Evolutionary conservation across 1,284 basidiomycete species (phyloP).

Genomic region (Boletus nobilissimus): DNA sequence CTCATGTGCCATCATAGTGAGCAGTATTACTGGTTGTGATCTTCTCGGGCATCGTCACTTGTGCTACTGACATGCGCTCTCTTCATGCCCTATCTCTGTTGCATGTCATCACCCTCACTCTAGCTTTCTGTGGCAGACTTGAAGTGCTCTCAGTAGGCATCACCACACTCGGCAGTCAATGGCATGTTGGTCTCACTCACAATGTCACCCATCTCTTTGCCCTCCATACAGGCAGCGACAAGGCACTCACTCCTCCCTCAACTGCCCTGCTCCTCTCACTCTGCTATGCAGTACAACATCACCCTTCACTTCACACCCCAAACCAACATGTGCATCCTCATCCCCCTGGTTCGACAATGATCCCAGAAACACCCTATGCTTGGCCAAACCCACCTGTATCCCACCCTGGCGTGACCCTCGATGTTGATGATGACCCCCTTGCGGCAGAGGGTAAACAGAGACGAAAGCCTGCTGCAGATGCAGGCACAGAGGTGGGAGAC

Average conservation of each 20-base stretch:
- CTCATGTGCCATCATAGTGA: slow-evolving; percentile 47
- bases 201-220: slow-evolving; percentile 90
- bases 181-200: slow-evolving; percentile 75
- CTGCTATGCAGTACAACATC: slow-evolving; percentile 56
- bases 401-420: slow-evolving; percentile 39
- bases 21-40: slow-evolving; percentile 73
- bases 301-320: slow-evolving; percentile 67
- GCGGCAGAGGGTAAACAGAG: slow-evolving; percentile 33
- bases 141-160: slow-evolving; percentile 78
- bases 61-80: slow-evolving; percentile 65
- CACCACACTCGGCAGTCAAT: slow-evolving; percentile 83
- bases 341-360: slow-evolving; percentile 87
- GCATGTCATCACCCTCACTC: neutral
- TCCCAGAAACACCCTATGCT: slow-evolving; percentile 70
- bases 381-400: slow-evolving; percentile 77
- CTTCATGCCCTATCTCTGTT: slow-evolving; percentile 13
- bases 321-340: slow-evolving; percentile 68
- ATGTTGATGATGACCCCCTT: slow-evolving; percentile 32
- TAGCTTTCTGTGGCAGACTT: slow-evolving; percentile 70
- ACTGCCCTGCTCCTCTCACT: neutral
- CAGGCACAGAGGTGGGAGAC: slow-evolving; percentile 11
- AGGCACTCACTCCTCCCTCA: slow-evolving; percentile 41
- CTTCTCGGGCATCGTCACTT: slow-evolving; percentile 84
- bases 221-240: slow-evolving; percentile 58
- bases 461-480: slow-evolving; percentile 24